These are phyloP conservation scores for Kwoniella sp. DNA, from an alignment of 768 basidiomycete species.

Conservation along the genomic window DNA sequence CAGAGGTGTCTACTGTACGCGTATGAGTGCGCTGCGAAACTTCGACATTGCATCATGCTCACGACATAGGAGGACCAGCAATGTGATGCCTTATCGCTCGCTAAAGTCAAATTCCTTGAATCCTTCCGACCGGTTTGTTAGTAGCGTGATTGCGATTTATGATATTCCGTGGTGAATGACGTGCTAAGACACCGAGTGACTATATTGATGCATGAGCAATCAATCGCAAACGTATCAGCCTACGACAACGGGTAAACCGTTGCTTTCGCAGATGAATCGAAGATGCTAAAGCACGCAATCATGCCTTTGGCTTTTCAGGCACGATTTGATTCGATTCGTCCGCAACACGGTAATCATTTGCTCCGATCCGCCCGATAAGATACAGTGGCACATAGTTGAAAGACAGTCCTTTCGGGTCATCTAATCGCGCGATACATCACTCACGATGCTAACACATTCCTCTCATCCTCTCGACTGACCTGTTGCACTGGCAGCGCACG, in stretches of 20 bases:
- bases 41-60: not conserved
- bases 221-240: too few relatives aligned
- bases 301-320: not conserved
- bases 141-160: not conserved
- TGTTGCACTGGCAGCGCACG: too few relatives aligned
- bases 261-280: not conserved
- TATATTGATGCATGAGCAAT: not conserved
- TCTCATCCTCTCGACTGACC: too few relatives aligned
- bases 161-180: not conserved
- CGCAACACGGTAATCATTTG: not conserved
- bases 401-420: not conserved
- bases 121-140: not conserved
- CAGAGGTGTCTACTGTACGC: too few relatives aligned
- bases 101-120: not conserved
- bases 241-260: too few relatives aligned
- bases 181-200: not conserved
- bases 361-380: slow-evolving; percentile 3
- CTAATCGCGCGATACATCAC: not conserved
- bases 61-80: not conserved
- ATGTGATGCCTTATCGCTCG: not conserved
- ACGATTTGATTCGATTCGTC: too few relatives aligned
- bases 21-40: not conserved
- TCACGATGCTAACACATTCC: not conserved
- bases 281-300: slow-evolving; percentile 1
- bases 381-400: not conserved